Base-by-base conservation (phyloP, 192 early-diverging fungal genomes). In the Diversispora eburnea region DNA sequence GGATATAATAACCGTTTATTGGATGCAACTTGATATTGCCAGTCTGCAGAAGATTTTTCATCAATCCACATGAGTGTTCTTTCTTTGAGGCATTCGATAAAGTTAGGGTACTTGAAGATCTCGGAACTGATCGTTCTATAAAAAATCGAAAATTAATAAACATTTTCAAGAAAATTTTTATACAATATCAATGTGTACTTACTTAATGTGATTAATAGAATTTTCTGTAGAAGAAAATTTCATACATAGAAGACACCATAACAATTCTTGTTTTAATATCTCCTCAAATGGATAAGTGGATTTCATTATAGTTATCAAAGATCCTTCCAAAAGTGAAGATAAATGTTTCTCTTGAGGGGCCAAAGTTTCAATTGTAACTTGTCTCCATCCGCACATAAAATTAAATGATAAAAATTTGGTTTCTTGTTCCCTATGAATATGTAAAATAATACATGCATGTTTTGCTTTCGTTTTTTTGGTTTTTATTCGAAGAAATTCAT, bases 301-400 rank as follows among this genome's bases (percentile, higher is more conserved):
- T 33, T 75, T 22, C 4, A 75, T 55, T 12, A 75, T 47, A 19
- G 42, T 33, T 25, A 7, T 19, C 6, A 75, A 47, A 15, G 45
- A 15, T 55, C 66, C 49, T 3, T 75, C 22, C 41, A 75, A 55
- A 56, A 75, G 73, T 22, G 4, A 13, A 39, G 72, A 63, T 43
- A 73, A 22, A 7, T 19, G 9, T 42, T 45, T 65, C 8, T 64
- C 63, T 56, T 69, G 49, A 43, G 39, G 42, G 10, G 13, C 33
- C 41, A 75, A 70, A 12, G 74, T 71, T 57, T 70, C 74, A 2
- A 75, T 70, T 10, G 45, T 58, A 8, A 75, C 47, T 70, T 75
- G 54, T 54, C 54, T 58, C 74, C 65, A 75, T 5, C 65, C 65
- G 17, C 54, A 75, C 47, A 70, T 63, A n/a, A 74, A 74, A 52